Base-by-base conservation (phyloP, 2,329 filamentous ascomycete species). In the Colletotrichum cuscutae region DNA sequence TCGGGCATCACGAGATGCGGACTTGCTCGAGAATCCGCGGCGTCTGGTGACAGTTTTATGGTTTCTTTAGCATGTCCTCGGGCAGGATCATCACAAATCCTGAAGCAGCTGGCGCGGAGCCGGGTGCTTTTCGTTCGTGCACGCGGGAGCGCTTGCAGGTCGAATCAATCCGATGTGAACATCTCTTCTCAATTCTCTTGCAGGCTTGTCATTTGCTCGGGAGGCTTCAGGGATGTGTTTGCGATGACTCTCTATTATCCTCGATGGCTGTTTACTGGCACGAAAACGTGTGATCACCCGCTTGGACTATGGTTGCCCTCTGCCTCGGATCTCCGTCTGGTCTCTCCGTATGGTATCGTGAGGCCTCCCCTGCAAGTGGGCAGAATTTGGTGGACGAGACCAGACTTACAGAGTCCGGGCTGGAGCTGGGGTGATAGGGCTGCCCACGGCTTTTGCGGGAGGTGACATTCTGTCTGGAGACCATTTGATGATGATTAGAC, bases 281-380 rank as follows among this genome's bases (percentile, higher is more conserved):
- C 37, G 49, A 42, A 42, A 57, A 68, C 42, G 57, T 42, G 65
- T 54, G 65, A 68, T 68, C 24, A 56, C 22, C 37, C 63, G 63
- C 62, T 57, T 22, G 52, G 52, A 46, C 61, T n/a, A 1, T 22
- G 5, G 5, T 13, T 15, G 22, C 7, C 35, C 35, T n/a, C 7
- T 60, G n/a, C 35, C 22, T 61, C 35, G 42, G 19, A 49, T 49
- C 42, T 49, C 58, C 35, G 37, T 61, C 58, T 26, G n/a, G 35
- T 28, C 35, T 7, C 9, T 26, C 5, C 15, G 7, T 5, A 19
- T 12, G 32, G 11, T 35, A 11, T 28, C 35, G 24, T 26, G 58
- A 46, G 35, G 58, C 58, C 35, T 30, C 35, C 58, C 35, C 58
- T 24, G 42, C 13, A 35, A 6, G 19, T 24, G 22, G 11, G 15